Base-by-base conservation (phyloP, 2,329 filamentous ascomycete species). In the Parasarocladium wereldwijsianum region DNA sequence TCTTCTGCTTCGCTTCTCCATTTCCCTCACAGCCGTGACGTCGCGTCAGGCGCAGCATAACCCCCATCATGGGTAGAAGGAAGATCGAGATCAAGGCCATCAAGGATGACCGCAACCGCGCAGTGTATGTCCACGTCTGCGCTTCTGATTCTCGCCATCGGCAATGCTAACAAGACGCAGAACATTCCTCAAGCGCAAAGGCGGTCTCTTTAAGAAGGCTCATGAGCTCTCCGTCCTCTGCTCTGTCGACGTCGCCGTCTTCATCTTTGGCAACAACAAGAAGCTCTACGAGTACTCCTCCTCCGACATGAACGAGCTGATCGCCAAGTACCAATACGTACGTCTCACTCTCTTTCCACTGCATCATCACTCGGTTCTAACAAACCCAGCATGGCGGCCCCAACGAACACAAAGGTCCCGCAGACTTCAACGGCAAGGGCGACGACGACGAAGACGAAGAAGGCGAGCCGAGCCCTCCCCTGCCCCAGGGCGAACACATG, bases 61-160 rank as follows among this genome's bases (percentile, higher is more conserved):
- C 3, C 15, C 34, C 29, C 40, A 50, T 26, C 31, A 98, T 98
- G 90, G 90, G 90, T 55, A 78, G 90, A 57, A 76, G 90, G 70
- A 98, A 98, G 74, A 98, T 98, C 53, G 90, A 96, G 65, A 96
- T 98, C 67, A 94, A 94, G 62, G 84, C 87, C 44, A 96, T 96
- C 68, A 94, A 93, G 60, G 86, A 94, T 74, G 86, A 94, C 58
- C 76, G 86, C 48, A 94, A 94, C 53, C 84, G 86, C 53, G 93
- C 86, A 47, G 86, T 94, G 86, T 94, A 84, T 58, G 83, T 65
- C n/a, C 8, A 25, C 8, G n/a, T 27, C 24, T 24, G n/a, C 24
- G 19, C n/a, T 17, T 26, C 29, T 12, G 24, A 25, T 34, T 15
- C 25, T 21, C 34, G 19, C 30, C 27, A 29, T 24, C 24, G 35